Evolutionary conservation across 306 rosid genomes (phyloP).

Genomic region (Vigna angularis): DNA sequence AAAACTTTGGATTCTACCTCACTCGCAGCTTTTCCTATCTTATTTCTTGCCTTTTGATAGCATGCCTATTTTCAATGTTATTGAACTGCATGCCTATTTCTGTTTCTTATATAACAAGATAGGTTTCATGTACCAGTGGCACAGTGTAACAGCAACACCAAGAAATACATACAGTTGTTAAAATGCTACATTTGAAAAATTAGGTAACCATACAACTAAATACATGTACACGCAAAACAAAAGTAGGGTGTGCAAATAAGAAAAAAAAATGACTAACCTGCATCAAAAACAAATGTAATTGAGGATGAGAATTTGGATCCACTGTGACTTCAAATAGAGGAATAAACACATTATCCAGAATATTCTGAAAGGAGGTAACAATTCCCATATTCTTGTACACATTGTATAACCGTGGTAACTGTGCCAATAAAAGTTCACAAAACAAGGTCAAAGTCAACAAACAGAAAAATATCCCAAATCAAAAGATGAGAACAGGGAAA

Average conservation of each 20-base stretch:
- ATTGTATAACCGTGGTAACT: slow-evolving; percentile 82
- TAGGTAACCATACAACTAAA: background rate
- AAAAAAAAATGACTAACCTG: slow-evolving; percentile 58
- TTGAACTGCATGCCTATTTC: background rate
- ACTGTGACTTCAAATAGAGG: slow-evolving; percentile 86
- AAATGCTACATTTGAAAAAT: slow-evolving; percentile 1
- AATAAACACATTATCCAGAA: slow-evolving; percentile 78
- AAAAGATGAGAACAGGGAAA: slow-evolving; percentile 10
- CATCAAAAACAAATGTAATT: slow-evolving; percentile 80
- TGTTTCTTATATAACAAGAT: background rate
- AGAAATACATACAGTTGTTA: background rate
- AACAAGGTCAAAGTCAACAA: slow-evolving; percentile 18
- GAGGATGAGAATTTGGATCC: slow-evolving; percentile 88
- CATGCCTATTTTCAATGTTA: background rate
- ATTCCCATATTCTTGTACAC: slow-evolving; percentile 85
- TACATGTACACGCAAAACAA: slow-evolving; percentile 30
- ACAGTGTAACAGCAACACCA: slow-evolving; percentile 18
- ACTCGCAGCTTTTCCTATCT: background rate
- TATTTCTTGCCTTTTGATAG: background rate
- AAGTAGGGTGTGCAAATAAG: background rate
- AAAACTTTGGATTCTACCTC: background rate
- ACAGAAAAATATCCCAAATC: slow-evolving; percentile 19
- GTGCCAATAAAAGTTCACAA: slow-evolving; percentile 49
- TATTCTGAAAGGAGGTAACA: slow-evolving; percentile 82
- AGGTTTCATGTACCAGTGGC: background rate